Evolutionary conservation across 768 basidiomycete species (phyloP).

Genomic region (Lentinula lateritia): DNA sequence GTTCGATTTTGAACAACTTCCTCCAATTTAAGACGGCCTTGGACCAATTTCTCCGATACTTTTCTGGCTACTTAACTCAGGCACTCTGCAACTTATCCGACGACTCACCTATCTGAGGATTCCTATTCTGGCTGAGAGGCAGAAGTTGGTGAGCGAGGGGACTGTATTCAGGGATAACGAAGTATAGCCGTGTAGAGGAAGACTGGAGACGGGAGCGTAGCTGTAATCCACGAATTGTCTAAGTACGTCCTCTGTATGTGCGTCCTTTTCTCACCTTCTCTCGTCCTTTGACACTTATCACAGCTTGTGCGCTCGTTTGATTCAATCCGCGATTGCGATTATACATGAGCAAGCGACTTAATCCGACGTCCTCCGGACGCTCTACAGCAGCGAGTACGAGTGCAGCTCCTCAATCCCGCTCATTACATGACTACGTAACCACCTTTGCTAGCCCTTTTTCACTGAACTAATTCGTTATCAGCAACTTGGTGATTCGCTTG

Average conservation of each 20-base stretch:
- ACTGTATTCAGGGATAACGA: too few species aligned
- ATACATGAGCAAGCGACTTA: not conserved
- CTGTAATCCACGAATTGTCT: too few species aligned
- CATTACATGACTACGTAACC: conserved; percentile 64
- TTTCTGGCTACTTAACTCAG: not conserved
- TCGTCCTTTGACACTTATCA: not conserved
- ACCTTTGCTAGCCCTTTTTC: not conserved
- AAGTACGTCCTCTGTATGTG: not conserved
- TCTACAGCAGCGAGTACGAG: not conserved
- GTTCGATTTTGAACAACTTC: not conserved
- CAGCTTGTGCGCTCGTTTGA: not conserved
- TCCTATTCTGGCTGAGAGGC: not conserved
- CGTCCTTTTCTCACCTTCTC: not conserved
- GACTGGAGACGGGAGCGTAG: not conserved
- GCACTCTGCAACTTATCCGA: not conserved
- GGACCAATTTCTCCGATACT: too few species aligned
- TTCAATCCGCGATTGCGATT: not conserved
- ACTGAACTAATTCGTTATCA: conserved; percentile 20
- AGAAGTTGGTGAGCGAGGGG: too few species aligned
- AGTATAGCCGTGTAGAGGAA: not conserved
- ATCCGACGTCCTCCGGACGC: not conserved
- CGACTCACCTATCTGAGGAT: not conserved
- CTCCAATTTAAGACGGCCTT: not conserved
- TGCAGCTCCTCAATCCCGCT: not conserved
- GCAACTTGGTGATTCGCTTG: conserved; percentile 97